Evolutionary conservation across 2,329 filamentous ascomycete species (phyloP).

Genomic region (Fusarium tanahbumbuense): DNA sequence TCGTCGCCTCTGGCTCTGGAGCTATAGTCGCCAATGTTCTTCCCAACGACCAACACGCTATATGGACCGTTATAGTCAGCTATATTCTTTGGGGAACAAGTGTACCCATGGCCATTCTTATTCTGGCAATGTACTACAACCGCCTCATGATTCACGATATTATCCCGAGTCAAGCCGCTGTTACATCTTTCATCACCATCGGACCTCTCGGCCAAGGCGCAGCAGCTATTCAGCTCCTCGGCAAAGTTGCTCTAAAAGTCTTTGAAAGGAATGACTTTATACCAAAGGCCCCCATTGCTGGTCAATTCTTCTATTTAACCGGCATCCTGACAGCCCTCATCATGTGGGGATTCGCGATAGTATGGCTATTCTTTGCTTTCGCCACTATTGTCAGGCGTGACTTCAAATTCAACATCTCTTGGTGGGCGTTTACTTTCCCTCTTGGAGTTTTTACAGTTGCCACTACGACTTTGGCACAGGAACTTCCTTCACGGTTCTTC

Average conservation of each 20-base stretch:
- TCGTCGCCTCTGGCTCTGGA: slow-evolving; percentile 70
- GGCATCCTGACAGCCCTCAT: slow-evolving; percentile 55
- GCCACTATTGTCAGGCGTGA: slow-evolving; percentile 44
- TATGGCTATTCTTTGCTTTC: slow-evolving; percentile 51
- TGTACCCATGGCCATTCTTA: slow-evolving; percentile 61
- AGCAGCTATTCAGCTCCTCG: slow-evolving; percentile 61
- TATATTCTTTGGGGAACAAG: slow-evolving; percentile 73
- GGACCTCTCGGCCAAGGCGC: slow-evolving; percentile 72
- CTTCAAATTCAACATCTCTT: slow-evolving; percentile 54
- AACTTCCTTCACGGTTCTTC: slow-evolving; percentile 50
- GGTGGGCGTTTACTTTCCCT: slow-evolving; percentile 56
- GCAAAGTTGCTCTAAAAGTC: slow-evolving; percentile 52
- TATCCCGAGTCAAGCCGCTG: slow-evolving; percentile 69
- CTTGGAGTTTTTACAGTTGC: slow-evolving; percentile 51
- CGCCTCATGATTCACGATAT: slow-evolving; percentile 70
- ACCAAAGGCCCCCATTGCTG: slow-evolving; percentile 58
- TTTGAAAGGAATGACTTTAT: slow-evolving; percentile 49
- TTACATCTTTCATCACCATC: slow-evolving; percentile 71
- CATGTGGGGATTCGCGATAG: slow-evolving; percentile 51
- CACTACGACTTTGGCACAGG: slow-evolving; percentile 47
- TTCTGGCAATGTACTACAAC: slow-evolving; percentile 71
- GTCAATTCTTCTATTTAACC: slow-evolving; percentile 65
- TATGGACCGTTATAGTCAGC: slow-evolving; percentile 66
- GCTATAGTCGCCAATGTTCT: slow-evolving; percentile 67
- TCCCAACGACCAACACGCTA: slow-evolving; percentile 59